Conservation (phyloP, 129 eudicot species). For the Apium graveolens region DNA sequence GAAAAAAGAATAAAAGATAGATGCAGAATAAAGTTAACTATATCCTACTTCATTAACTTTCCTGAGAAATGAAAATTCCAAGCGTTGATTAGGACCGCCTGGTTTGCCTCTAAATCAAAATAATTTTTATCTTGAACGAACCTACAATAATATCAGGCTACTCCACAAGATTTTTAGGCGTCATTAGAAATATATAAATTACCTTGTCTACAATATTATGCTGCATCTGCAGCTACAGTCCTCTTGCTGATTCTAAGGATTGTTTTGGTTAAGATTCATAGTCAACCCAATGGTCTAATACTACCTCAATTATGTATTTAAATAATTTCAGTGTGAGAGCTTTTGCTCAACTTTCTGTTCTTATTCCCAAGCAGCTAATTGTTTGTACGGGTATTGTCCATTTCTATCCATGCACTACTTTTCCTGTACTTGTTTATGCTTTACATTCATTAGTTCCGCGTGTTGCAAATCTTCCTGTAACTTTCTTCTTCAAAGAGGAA, state of each 20-base stretch:
- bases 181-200: neutral
- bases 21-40: neutral
- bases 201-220: neutral
- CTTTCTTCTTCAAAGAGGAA: neutral
- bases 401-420: neutral
- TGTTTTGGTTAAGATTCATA: neutral
- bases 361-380: neutral
- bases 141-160: neutral
- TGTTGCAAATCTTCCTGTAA: neutral
- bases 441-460: neutral
- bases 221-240: neutral
- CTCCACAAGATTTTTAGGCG: neutral
- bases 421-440: neutral
- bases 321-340: neutral
- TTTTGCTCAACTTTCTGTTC: neutral
- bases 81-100: neutral
- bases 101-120: neutral
- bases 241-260: neutral
- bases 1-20: neutral
- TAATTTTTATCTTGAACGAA: neutral
- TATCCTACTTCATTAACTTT: neutral
- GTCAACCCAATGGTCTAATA: neutral
- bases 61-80: neutral
- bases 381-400: neutral
- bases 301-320: neutral